A percentile compares a stretch with the other conserved stretches of the same genome.
Conservation (phyloP, 129 eudicot genomes). For the Erigeron canadensis region DNA sequence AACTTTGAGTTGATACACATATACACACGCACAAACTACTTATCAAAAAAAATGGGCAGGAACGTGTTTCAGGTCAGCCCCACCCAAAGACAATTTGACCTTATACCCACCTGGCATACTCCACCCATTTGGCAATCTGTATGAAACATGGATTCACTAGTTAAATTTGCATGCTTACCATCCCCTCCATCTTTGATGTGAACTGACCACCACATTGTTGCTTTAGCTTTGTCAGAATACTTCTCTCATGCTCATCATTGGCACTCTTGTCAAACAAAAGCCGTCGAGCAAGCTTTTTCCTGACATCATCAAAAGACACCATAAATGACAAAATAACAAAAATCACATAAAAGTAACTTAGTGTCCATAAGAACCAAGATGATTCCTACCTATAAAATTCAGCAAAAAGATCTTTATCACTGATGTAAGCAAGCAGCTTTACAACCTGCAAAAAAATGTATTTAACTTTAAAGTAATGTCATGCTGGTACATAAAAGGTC, state of each 20-base stretch:
- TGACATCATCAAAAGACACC: conserved; percentile 23
- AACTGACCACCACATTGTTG: conserved; percentile 96
- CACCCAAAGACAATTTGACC: too few species aligned
- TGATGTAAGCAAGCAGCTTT: conserved; percentile 86
- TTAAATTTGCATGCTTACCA: conserved; percentile 44
- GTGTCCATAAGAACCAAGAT: conserved; percentile 4
- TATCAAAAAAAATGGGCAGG: too few species aligned
- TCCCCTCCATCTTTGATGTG: conserved; percentile 96
- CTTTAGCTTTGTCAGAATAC: conserved; percentile 81
- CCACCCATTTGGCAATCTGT: neutral
- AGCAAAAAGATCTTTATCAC: conserved; percentile 87
- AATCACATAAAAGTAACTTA: neutral
- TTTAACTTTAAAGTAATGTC: conserved; percentile 1
- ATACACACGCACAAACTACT: too few species aligned
- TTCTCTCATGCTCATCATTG: conserved; percentile 90
- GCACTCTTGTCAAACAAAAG: conserved; percentile 92
- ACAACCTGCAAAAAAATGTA: conserved; percentile 54
- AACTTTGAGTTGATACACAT: too few species aligned
- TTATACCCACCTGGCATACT: neutral
- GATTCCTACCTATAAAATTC: conserved; percentile 67
- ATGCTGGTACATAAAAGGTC: neutral
- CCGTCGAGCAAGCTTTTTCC: conserved; percentile 90
- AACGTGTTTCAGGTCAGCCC: too few species aligned
- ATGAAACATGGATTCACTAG: neutral
- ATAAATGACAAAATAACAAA: neutral